Evolutionary conservation across 441 rosid species (phyloP).

Genomic region (Eutrema salsugineum): DNA sequence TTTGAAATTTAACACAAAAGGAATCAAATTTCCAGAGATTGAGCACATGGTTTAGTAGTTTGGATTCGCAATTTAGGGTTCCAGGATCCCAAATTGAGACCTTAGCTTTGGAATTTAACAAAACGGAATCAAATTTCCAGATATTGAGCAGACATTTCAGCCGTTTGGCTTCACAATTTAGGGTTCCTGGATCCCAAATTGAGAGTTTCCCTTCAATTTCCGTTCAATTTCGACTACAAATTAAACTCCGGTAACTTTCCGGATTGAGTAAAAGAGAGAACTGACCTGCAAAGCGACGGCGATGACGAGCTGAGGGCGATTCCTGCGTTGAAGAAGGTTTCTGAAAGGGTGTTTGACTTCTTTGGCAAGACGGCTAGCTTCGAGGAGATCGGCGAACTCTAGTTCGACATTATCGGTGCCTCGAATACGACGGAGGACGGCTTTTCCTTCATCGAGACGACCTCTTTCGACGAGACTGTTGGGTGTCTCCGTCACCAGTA

Average conservation of each 20-base stretch:
- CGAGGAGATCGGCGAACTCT: constrained; percentile 78
- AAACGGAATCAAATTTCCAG: neutral
- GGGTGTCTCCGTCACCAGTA: constrained; percentile 77
- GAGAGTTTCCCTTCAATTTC: neutral
- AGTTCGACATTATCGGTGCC: constrained; percentile 82
- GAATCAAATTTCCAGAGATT: neutral
- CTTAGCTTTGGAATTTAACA: neutral
- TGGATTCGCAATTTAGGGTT: neutral
- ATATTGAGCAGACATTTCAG: neutral
- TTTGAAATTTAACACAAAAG: neutral
- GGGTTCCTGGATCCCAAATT: neutral
- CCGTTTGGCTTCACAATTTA: neutral
- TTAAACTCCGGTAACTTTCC: too few species aligned
- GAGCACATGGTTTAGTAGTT: neutral
- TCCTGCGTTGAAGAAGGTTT: constrained; percentile 69
- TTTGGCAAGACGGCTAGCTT: constrained; percentile 83
- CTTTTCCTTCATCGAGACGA: constrained; percentile 72
- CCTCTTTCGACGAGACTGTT: constrained; percentile 96
- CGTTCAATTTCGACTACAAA: neutral
- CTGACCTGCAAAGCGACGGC: constrained; percentile 85
- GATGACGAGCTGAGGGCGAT: constrained; percentile 77
- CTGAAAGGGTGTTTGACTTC: constrained; percentile 86
- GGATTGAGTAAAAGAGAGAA: neutral
- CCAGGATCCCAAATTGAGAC: neutral
- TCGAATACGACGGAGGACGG: constrained; percentile 69